Evolutionary conservation across 805 yeast species (phyloP), one percentile per base, ranked within the genome.

Genomic region (Cyberlindnera americana): DNA sequence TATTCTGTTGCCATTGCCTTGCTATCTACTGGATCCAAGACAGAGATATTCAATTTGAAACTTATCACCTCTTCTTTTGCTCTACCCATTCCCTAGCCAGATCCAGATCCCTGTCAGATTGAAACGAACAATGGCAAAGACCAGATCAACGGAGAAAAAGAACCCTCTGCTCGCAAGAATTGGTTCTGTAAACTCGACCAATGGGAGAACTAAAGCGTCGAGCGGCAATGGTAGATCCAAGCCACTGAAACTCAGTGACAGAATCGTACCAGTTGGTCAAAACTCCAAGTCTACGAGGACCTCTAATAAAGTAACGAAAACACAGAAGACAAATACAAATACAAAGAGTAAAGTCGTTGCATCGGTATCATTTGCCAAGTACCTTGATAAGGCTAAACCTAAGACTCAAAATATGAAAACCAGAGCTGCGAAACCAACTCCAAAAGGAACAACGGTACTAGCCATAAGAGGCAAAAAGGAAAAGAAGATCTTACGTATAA

Each of bases 401-500:
- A 11, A 25, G 18, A 36, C 13, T 2, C 11, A 35, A 14, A 31
- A n/a, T n/a, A n/a, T n/a, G n/a, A n/a, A n/a, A n/a, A n/a, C n/a
- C n/a, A n/a, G n/a, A n/a, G n/a, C n/a, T n/a, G n/a, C n/a, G n/a
- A n/a, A n/a, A n/a, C n/a, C n/a, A n/a, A n/a, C n/a, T n/a, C n/a
- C n/a, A n/a, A n/a, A n/a, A n/a, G n/a, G 8, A 30, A 33, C 33
- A 27, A 15, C 10, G 17, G 29, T 13, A 14, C 6, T 52, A 2
- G 30, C 35, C 14, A 50, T 64, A 30, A 57, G 52, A 40, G 48
- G 58, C 31, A 49, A 53, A 1, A 41, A 59, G 1, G 29, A 36
- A 6, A 45, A 52, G 8, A 49, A 46, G 19, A 52, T 63, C 34
- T 34, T 65, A 12, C 52, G 62, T 29, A 48, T 66, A 8, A 40